Evolutionary conservation across 257 asterid genomes (phyloP), one percentile per base, ranked within the genome.

Genomic region (Solanum appendiculatum): DNA sequence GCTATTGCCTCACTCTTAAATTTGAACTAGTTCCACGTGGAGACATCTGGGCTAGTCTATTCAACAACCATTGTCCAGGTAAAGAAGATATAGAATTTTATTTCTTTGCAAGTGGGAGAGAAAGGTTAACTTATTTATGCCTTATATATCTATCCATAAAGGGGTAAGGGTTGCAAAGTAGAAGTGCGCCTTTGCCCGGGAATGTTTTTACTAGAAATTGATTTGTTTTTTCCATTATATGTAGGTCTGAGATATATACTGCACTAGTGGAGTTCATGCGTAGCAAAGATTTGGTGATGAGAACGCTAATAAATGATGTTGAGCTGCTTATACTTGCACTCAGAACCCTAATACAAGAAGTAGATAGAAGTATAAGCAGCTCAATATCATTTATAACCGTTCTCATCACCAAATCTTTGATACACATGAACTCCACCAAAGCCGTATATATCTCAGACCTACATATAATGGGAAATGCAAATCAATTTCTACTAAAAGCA

Each of bases 281-380:
- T 56, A 33, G 5, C 39, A 60, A 81, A 23, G 91, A 92, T 87
- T 54, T 86, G 88, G 94, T 91, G 15, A 72, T 96, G 92, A 91
- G 93, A 88, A 86, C 18, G 44, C 89, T 69, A 78, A 93, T 91
- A 29, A 92, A 87, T 34, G 94, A 91, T 44, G 86, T 89, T 15
- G 98, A 95, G 91, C 89, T 95, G 87, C 86, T 96, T 87, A 90
- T 96, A 56, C 91, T 95, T 84, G 33, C 94, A 85, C 95, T 97
- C 77, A 90, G 86, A 80, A 89, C 87, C 85, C 88, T 96, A 85
- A 44, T 39, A 12, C 16, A 44, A 0, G 7, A 51, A 51, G 3
- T 51, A n/a, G 13, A 56, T 56, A 11, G 5, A 56, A 21, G 64
- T 23, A 21, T 56, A 56, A 56, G 25, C 5, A 20, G 12, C 3